phyloP scores from a whole-genome alignment of 2,329 filamentous ascomycete species.

The Cladosporium sp. region DNA sequence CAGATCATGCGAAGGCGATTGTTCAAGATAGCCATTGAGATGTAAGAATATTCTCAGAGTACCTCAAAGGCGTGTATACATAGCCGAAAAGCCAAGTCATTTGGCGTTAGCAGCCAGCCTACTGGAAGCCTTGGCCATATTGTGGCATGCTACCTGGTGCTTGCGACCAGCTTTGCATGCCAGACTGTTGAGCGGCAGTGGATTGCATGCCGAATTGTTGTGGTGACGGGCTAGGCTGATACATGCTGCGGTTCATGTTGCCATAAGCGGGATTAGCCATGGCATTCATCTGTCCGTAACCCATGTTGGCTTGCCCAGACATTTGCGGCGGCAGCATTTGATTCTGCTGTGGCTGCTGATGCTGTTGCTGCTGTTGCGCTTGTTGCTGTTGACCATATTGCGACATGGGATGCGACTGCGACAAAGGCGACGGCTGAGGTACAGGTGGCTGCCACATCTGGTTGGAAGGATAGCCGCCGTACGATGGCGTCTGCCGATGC shows the following conservation, averaged over 20 bases:
- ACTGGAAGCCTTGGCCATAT: constrained; percentile 34
- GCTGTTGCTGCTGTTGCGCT: constrained; percentile 43
- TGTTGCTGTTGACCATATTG: constrained; percentile 46
- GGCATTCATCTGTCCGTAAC: constrained; percentile 44
- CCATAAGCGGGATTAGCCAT: constrained; percentile 42
- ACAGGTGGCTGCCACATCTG: constrained; percentile 47
- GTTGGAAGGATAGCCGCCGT: constrained; percentile 40
- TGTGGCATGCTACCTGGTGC: constrained; percentile 35
- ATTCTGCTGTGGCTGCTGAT: constrained; percentile 44
- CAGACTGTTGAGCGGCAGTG: constrained; percentile 44
- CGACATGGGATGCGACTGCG: constrained; percentile 42
- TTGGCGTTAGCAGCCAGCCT: background rate
- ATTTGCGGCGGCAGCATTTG: constrained; percentile 48
- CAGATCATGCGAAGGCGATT: background rate
- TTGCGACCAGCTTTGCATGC: constrained; percentile 50
- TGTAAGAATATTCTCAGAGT: background rate
- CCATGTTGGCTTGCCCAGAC: constrained; percentile 40
- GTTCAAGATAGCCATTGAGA: background rate
- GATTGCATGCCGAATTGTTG: constrained; percentile 37
- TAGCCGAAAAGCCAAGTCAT: background rate
- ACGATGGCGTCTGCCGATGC: constrained; percentile 41
- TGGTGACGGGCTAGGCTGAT: constrained; percentile 45
- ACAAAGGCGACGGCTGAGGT: constrained; percentile 46
- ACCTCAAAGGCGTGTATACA: no score
- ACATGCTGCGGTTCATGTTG: constrained; percentile 46